Evolutionary conservation across 2,329 filamentous ascomycete genomes (phyloP).

Genomic region (Mycosphaerella arachidis): DNA sequence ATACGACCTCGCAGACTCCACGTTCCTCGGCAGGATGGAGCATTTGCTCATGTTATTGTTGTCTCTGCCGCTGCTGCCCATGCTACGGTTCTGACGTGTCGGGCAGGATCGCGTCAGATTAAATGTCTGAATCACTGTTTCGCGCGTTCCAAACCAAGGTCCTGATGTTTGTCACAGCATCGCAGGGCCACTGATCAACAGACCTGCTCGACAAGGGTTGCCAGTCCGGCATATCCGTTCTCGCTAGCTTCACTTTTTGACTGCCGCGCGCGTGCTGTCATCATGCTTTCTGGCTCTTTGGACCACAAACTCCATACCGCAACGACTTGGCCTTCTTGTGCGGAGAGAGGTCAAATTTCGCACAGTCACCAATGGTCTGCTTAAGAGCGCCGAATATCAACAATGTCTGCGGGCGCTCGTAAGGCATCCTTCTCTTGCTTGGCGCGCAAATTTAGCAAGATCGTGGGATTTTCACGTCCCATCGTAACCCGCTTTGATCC

Average conservation of each 20-base stretch:
- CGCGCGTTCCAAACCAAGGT: not conserved
- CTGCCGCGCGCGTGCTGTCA: not conserved
- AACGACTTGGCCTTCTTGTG: not conserved
- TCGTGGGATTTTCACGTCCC: not conserved
- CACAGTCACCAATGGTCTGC: not conserved
- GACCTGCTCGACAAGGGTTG: not conserved
- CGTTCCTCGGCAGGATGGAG: not conserved
- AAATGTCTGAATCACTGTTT: not conserved
- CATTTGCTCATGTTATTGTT: too few relatives aligned
- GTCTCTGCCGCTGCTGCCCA: not conserved
- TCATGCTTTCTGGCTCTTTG: not conserved
- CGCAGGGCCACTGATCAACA: not conserved
- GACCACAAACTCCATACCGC: not conserved
- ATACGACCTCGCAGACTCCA: not conserved
- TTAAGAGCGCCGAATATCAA: not conserved
- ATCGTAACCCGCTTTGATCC: too few relatives aligned
- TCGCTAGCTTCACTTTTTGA: not conserved
- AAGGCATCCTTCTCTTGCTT: not conserved
- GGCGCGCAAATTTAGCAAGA: not conserved
- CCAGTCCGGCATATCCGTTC: not conserved
- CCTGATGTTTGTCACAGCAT: not conserved
- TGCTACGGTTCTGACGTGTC: not conserved
- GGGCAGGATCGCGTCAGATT: not conserved
- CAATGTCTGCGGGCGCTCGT: not conserved
- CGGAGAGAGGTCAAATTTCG: too few relatives aligned